These are phyloP conservation scores for Avena atlantica DNA, from an alignment of 176 grass and related monocot species.

Conservation along the genomic window DNA sequence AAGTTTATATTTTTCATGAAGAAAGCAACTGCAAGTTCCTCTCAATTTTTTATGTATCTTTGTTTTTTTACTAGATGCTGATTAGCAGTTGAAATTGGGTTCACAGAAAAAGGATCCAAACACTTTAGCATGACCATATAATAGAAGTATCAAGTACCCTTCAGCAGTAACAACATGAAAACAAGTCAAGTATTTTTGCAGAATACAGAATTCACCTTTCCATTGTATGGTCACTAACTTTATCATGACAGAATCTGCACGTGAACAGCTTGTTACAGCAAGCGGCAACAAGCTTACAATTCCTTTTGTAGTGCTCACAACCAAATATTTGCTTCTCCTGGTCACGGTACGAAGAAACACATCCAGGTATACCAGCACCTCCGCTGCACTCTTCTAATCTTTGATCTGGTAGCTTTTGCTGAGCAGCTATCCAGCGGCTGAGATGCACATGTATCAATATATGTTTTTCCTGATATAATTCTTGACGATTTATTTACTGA, in stretches of 20 bases:
- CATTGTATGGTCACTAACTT: constrained; percentile 97
- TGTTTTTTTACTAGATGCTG: neutral
- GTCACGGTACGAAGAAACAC: constrained; percentile 79
- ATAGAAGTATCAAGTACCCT: constrained; percentile 35
- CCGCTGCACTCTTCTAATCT: constrained; percentile 57
- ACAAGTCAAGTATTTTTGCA: neutral
- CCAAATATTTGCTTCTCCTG: constrained; percentile 79
- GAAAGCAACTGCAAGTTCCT: constrained; percentile 19
- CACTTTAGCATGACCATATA: constrained; percentile 7
- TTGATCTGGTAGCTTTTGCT: constrained; percentile 89
- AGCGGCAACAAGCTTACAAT: constrained; percentile 92
- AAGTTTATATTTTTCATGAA: neutral
- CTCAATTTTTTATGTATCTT: neutral
- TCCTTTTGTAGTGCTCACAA: constrained; percentile 98
- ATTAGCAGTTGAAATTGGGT: constrained; percentile 9
- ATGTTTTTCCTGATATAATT: constrained; percentile 20
- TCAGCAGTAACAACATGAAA: constrained; percentile 26
- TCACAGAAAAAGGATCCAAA: constrained; percentile 22
- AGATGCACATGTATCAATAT: constrained; percentile 39
- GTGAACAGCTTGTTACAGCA: constrained; percentile 97
- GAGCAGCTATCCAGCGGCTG: constrained; percentile 99
- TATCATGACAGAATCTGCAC: constrained; percentile 99
- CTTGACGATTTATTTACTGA: constrained; percentile 24
- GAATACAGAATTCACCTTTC: constrained; percentile 74
- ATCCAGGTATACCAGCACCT: constrained; percentile 65